phyloP scores from a whole-genome alignment of 306 rosid genomes.

The Cucumis hystrix region DNA sequence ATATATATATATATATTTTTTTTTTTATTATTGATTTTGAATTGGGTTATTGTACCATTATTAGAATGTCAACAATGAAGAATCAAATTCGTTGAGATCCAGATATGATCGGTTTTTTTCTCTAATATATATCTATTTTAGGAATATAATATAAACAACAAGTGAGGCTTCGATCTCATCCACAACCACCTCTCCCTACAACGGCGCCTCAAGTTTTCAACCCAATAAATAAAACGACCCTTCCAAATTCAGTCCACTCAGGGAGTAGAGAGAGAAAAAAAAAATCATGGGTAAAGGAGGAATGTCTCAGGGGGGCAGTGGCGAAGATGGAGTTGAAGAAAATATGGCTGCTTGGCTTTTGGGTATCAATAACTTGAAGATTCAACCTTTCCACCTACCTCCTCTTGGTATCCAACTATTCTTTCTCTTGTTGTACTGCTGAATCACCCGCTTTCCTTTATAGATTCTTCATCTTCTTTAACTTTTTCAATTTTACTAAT shows the following conservation, averaged over 20 bases:
- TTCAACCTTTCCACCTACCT: constrained; percentile 80
- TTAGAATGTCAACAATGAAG: no score
- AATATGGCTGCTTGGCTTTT: constrained; percentile 96
- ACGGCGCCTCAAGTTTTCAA: not conserved
- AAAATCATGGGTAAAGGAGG: constrained; percentile 57
- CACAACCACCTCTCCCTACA: not conserved
- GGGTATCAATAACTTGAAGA: constrained; percentile 56
- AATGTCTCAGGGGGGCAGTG: constrained; percentile 38
- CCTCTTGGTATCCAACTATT: constrained; percentile 35
- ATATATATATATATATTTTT: no score
- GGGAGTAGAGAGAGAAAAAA: not conserved
- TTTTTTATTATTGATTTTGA: no score
- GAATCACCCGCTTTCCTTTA: not conserved
- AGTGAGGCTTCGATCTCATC: not conserved
- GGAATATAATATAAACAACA: no score
- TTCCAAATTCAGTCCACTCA: not conserved
- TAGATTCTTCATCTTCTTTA: not conserved
- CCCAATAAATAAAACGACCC: not conserved
- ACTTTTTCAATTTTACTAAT: not conserved
- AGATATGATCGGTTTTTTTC: not conserved
- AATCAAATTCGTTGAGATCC: not conserved
- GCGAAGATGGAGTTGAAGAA: constrained; percentile 32
- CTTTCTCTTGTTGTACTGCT: not conserved
- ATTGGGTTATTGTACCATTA: no score
- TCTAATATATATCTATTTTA: not conserved